phyloP scores from a whole-genome alignment of 2,329 filamentous ascomycete species.

The Piedraia hortae region DNA sequence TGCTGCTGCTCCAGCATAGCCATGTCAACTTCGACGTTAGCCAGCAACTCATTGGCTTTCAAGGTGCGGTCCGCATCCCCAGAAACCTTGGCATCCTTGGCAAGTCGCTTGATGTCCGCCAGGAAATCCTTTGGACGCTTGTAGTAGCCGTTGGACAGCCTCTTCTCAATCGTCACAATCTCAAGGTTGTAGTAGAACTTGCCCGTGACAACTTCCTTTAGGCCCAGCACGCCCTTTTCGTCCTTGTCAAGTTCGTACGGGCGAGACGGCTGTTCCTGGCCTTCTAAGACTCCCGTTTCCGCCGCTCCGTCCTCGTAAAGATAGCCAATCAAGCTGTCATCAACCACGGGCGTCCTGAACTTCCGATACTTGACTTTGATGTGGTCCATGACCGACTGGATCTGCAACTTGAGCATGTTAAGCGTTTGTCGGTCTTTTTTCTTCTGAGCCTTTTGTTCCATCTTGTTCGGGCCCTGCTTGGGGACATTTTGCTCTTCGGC shows the following conservation, averaged over 20 bases:
- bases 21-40: conserved; percentile 87
- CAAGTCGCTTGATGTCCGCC: conserved; percentile 58
- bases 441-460: conserved; percentile 53
- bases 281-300: conserved; percentile 30
- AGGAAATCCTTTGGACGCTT: conserved; percentile 73
- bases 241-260: conserved; percentile 63
- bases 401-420: conserved; percentile 62
- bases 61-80: conserved; percentile 63
- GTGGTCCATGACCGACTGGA: conserved; percentile 93
- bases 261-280: conserved; percentile 29
- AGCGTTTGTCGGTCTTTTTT: conserved; percentile 60
- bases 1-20: conserved; percentile 40
- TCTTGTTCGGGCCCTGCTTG: conserved; percentile 37
- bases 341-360: conserved; percentile 57
- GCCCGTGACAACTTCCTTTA: conserved; percentile 44
- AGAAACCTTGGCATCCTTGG: conserved; percentile 55
- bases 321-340: conserved; percentile 47
- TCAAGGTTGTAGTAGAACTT: conserved; percentile 94
- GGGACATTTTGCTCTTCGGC: conserved; percentile 36
- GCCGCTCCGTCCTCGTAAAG: conserved; percentile 64
- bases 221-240: conserved; percentile 45
- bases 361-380: conserved; percentile 74
- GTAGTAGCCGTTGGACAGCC: conserved; percentile 92
- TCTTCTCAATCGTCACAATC: conserved; percentile 74
- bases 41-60: conserved; percentile 70